Base-by-base conservation (phyloP, 805 yeast species). In the Saccharomycopsis javanensis region DNA sequence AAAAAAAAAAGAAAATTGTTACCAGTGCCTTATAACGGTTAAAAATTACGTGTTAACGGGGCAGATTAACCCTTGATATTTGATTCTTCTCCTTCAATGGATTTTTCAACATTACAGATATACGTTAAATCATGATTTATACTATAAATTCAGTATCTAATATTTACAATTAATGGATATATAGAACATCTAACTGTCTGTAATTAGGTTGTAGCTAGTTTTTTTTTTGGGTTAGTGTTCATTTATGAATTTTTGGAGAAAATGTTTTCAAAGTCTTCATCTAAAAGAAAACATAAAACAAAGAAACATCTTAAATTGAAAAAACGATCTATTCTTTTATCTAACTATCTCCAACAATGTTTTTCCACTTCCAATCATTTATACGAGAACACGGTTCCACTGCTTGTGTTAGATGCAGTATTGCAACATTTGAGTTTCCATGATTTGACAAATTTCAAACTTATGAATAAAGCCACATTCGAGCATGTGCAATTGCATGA, bases 281-380 rank as follows among this genome's bases (percentile, higher is more conserved):
- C 57, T 10, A 54, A 48, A 16, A 30, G 45, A 23, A 57, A 57
- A 30, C 20, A 35, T n/a, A 52, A 42, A 20, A 57, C 28, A 25
- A 35, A 48, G 18, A 28, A 28, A 8, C 60, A 57, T 18, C 30
- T 60, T 8, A 27, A 55, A 28, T 50, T 57, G 33, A 60, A 57
- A 28, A 57, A 62, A 25, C 45, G 37, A 16, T 53, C 60, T n/a
- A 57, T 60, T 15, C 53, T 62, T 8, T 42, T 57, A 13, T 57
- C 60, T 25, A 60, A 60, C 18, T 55, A 55, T 30, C 34, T 60
- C 11, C 61, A 60, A 31, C 23, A 46, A 18, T 50, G 59, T 5
- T 59, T 48, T 50, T 18, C 48, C 5, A 28, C 55, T 16, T 23
- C 31, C 3, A 37, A 42, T 15, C 48, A 42, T 18, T 8, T 25